phyloP scores from a whole-genome alignment of 768 basidiomycete species.

The Tulasnella sp. region DNA sequence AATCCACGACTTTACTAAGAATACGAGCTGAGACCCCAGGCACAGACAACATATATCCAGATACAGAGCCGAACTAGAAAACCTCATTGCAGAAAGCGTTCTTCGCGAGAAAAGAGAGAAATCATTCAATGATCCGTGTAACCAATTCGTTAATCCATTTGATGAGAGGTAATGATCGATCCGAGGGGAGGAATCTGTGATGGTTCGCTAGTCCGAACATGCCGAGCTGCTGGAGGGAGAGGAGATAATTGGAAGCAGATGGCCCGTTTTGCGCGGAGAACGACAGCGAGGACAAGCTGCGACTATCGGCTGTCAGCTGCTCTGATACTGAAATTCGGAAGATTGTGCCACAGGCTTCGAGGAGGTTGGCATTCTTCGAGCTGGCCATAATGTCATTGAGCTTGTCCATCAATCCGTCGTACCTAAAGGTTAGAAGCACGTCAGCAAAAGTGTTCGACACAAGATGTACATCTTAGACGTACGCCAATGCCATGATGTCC shows the following conservation, averaged over 20 bases:
- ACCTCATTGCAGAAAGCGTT: not conserved
- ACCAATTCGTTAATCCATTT: slow-evolving; percentile 70
- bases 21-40: not conserved
- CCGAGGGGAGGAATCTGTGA: slow-evolving; percentile 62
- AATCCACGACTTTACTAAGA: not conserved
- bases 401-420: slow-evolving; percentile 69
- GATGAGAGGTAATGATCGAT: slow-evolving; percentile 52
- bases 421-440: slow-evolving; percentile 43
- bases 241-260: slow-evolving; percentile 44
- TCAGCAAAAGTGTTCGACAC: slow-evolving; percentile 1
- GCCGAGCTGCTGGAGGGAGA: slow-evolving; percentile 60
- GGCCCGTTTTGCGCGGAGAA: slow-evolving; percentile 59
- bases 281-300: slow-evolving; percentile 57
- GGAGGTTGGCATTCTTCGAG: slow-evolving; percentile 65
- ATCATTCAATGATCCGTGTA: slow-evolving; percentile 27
- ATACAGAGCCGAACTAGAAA: not conserved
- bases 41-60: not conserved
- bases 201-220: slow-evolving; percentile 74
- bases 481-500: slow-evolving; percentile 69
- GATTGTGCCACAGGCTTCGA: slow-evolving; percentile 67
- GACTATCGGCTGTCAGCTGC: slow-evolving; percentile 29
- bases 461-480: slow-evolving; percentile 38
- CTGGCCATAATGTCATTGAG: slow-evolving; percentile 68
- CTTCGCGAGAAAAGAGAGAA: not conserved
- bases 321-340: slow-evolving; percentile 68